A percentile compares a stretch with the other conserved stretches of the same genome.
phyloP scores from a whole-genome alignment of 331 rosid species.

The Cucumis variabilis region DNA sequence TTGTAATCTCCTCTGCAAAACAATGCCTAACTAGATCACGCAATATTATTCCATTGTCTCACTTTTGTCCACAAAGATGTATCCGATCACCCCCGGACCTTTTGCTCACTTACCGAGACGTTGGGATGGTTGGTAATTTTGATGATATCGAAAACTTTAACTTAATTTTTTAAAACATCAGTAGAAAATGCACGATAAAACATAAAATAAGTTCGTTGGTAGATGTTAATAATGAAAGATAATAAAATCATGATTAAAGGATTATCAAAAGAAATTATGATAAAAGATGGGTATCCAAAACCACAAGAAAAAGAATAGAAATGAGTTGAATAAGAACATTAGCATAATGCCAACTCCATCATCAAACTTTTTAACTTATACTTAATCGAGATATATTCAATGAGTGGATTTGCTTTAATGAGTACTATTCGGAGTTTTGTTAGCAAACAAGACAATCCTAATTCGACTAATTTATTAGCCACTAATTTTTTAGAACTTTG shows the following conservation, averaged over 20 bases:
- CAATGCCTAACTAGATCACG: too few relatives aligned
- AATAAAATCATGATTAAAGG: too few relatives aligned
- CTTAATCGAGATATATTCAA: not conserved
- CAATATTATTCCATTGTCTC: too few relatives aligned
- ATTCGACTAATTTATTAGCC: not conserved
- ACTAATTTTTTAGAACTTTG: too few relatives aligned
- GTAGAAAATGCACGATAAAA: not conserved
- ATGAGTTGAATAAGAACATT: not conserved
- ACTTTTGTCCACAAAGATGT: too few relatives aligned
- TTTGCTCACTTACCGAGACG: too few relatives aligned
- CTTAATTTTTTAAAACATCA: not conserved
- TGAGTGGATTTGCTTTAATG: not conserved
- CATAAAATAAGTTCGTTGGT: too few relatives aligned
- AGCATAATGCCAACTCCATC: not conserved
- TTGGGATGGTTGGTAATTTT: not conserved
- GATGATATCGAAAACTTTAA: not conserved
- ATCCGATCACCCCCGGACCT: too few relatives aligned
- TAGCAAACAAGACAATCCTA: not conserved
- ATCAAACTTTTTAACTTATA: not conserved
- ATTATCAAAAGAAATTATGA: too few relatives aligned
- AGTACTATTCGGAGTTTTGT: not conserved
- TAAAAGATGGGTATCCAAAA: not conserved
- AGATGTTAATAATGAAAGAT: not conserved
- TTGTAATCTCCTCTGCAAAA: too few relatives aligned
- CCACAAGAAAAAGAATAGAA: too few relatives aligned